Evolutionary conservation across 2,329 filamentous ascomycete species (phyloP).

Genomic region (Aspergillus sojae): DNA sequence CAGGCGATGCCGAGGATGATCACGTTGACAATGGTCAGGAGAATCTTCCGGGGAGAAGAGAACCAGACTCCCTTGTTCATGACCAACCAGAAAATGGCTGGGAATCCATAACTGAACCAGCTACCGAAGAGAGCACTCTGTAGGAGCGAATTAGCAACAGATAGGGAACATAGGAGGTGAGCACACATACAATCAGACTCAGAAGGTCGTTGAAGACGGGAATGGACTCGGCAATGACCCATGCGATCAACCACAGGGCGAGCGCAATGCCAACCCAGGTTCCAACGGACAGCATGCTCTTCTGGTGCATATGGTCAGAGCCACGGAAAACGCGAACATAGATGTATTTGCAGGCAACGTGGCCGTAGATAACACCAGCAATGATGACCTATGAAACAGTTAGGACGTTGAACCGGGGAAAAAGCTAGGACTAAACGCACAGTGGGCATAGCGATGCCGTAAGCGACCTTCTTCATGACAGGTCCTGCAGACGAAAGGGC

Average conservation of each 20-base stretch:
- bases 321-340: slow-evolving; percentile 65
- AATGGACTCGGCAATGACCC: slow-evolving; percentile 69
- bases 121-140: slow-evolving; percentile 61
- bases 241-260: slow-evolving; percentile 61
- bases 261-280: slow-evolving; percentile 62
- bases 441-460: slow-evolving; percentile 68
- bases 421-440: slow-evolving; percentile 16
- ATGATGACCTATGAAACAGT: slow-evolving; percentile 58
- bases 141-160: slow-evolving; percentile 16
- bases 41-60: slow-evolving; percentile 44
- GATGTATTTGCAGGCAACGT: slow-evolving; percentile 67
- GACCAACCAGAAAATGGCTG: slow-evolving; percentile 50
- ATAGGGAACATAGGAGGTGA: background rate
- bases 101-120: slow-evolving; percentile 64
- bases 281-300: slow-evolving; percentile 52
- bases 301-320: slow-evolving; percentile 56
- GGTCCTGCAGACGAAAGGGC: slow-evolving; percentile 64
- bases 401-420: background rate
- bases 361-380: slow-evolving; percentile 69
- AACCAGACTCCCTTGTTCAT: slow-evolving; percentile 50
- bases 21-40: slow-evolving; percentile 47
- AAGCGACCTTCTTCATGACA: slow-evolving; percentile 64
- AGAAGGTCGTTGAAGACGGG: slow-evolving; percentile 69
- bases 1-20: slow-evolving; percentile 40
- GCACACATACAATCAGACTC: slow-evolving; percentile 54